Evolutionary conservation across 306 rosid genomes (phyloP).

Genomic region (Lathyrus oleraceus): DNA sequence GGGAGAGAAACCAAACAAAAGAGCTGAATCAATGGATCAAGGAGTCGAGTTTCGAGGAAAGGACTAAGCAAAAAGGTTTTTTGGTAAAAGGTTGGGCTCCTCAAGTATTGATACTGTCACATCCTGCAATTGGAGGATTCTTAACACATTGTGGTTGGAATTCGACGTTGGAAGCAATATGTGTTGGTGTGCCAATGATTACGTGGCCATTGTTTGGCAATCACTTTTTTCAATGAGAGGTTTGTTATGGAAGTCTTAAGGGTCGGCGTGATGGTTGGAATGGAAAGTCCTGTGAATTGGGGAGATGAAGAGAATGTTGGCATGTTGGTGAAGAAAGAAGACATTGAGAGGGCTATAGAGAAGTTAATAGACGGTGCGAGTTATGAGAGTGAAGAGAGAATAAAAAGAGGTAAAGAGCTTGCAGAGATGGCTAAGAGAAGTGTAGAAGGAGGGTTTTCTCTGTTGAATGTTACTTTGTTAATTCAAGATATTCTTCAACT

Average conservation of each 20-base stretch:
- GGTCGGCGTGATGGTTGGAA: conserved; percentile 48
- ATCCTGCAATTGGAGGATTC: conserved; percentile 59
- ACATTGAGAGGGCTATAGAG: conserved; percentile 41
- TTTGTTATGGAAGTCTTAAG: conserved; percentile 41
- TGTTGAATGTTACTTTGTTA: conserved; percentile 43
- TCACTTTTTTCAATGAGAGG: conserved; percentile 57
- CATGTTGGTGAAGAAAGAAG: conserved; percentile 48
- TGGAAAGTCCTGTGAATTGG: conserved; percentile 36
- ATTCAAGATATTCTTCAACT: conserved; percentile 37
- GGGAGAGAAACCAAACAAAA: conserved; percentile 37
- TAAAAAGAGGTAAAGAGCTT: conserved; percentile 40
- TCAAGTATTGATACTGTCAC: conserved; percentile 56
- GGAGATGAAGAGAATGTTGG: conserved; percentile 48
- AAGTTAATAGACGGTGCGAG: conserved; percentile 44
- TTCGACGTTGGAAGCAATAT: conserved; percentile 61
- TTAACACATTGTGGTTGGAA: conserved; percentile 62
- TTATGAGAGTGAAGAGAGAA: conserved; percentile 42
- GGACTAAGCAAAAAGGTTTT: conserved; percentile 37
- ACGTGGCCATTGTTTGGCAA: conserved; percentile 68
- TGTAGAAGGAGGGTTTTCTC: conserved; percentile 68
- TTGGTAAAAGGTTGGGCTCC: conserved; percentile 69
- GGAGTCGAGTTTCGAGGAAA: conserved; percentile 50
- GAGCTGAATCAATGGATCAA: conserved; percentile 50
- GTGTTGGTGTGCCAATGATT: conserved; percentile 55
- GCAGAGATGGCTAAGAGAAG: conserved; percentile 49